phyloP scores from a whole-genome alignment of 441 rosid genomes.

The Isatis lusitanica region DNA sequence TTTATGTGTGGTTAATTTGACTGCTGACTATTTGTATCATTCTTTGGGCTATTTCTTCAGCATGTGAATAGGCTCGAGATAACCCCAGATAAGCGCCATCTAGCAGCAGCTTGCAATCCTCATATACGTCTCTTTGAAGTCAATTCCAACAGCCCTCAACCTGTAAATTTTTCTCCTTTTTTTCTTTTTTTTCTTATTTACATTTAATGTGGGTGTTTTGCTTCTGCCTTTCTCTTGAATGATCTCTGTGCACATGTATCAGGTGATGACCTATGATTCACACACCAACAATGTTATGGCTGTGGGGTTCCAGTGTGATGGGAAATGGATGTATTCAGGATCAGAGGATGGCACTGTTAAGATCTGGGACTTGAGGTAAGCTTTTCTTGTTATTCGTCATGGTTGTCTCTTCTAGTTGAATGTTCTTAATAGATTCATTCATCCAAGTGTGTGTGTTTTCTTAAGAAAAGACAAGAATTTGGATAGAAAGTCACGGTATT shows the following conservation, averaged over 20 bases:
- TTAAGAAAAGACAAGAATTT: background rate
- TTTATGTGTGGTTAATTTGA: background rate
- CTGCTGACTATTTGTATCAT: too few species aligned
- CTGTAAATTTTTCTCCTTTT: conserved; percentile 46
- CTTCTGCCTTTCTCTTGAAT: background rate
- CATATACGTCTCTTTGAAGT: conserved; percentile 87
- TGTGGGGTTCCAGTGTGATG: conserved; percentile 95
- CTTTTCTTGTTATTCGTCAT: background rate
- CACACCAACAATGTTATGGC: conserved; percentile 97
- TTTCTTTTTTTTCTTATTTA: too few species aligned
- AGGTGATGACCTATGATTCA: conserved; percentile 92
- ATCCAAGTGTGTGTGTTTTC: background rate
- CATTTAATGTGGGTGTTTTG: background rate
- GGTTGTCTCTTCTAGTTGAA: background rate
- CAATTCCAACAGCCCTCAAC: conserved; percentile 78
- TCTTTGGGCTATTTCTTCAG: conserved; percentile 33
- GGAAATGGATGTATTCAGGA: conserved; percentile 98
- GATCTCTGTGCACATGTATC: conserved; percentile 6
- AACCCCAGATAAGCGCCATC: conserved; percentile 76
- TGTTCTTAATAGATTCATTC: background rate
- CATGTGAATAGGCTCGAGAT: conserved; percentile 96
- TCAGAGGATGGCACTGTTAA: conserved; percentile 97
- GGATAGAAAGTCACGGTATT: background rate
- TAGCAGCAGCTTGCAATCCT: conserved; percentile 95
- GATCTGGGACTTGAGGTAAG: conserved; percentile 92